Base-by-base conservation (phyloP, 306 rosid species). In the Malus orientalis region DNA sequence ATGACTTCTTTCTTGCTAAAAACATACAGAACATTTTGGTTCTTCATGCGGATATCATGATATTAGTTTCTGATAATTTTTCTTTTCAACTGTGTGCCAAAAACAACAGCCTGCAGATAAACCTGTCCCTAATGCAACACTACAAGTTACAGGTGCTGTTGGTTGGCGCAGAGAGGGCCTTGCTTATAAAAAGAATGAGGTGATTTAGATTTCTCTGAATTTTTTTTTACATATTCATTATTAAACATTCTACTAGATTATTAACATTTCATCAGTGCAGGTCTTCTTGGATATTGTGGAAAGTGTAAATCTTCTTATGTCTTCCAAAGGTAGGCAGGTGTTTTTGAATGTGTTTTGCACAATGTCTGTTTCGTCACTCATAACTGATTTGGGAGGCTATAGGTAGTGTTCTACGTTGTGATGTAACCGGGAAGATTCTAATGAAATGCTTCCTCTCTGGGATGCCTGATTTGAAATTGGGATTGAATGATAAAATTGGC, bases 111-210 rank as follows among this genome's bases (percentile, higher is more conserved):
- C 95, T 45, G 8, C 91, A 55, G 98, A 91, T 80, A 89, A 83
- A 80, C 88, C 92, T 77, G 96, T 93, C 69, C 97, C 98, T 22
- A 93, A 91, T 83, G 98, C 98, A 25, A 93, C 98, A 55, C 88
- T 93, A 81, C 97, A 93, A 93, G 98, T 93, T 76, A 93, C 98
- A 0, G 97, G 98, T 45, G 97, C 98, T 76, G 96, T 93, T 87
- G 96, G 97, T 83, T 91, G 98, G 97, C 88, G 96, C 75, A 89
- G 97, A 86, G 98, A 93, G 82, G 98, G 98, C 81, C 98, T 91
- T 75, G 86, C 53, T 49, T 93, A 93, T 82, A 93, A 93, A 86
- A 93, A 93, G 87, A 93, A 93, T 71, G 93, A 93, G 92, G 96
- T 89, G 81, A 79, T 44, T 67, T 40, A 74, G 47, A 71, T 55